phyloP scores from a whole-genome alignment of 768 basidiomycete species.

The Dentipellis fragilis region DNA sequence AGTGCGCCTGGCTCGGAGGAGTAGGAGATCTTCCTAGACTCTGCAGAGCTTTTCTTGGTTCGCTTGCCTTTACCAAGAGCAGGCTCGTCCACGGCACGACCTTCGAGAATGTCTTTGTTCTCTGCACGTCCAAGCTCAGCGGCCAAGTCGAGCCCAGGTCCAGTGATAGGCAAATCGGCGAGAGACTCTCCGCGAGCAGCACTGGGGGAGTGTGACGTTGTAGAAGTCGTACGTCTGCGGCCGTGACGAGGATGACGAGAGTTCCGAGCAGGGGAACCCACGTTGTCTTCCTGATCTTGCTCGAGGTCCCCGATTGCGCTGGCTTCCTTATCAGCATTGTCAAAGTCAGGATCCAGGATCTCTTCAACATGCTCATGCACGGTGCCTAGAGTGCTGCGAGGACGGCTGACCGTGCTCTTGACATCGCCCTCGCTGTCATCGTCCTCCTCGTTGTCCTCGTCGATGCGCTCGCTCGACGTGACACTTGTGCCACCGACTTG shows the following conservation, averaged over 20 bases:
- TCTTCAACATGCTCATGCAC: slow-evolving; percentile 28
- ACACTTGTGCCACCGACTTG: slow-evolving; percentile 43
- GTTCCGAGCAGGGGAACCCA: slow-evolving; percentile 25
- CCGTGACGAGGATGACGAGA: slow-evolving; percentile 34
- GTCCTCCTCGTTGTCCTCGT: slow-evolving; percentile 18
- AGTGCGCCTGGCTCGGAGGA: slow-evolving; percentile 30
- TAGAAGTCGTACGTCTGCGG: slow-evolving; percentile 44
- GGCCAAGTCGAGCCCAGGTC: slow-evolving; percentile 82
- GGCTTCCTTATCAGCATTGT: slow-evolving; percentile 19
- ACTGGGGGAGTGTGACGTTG: slow-evolving; percentile 33
- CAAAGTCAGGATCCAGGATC: slow-evolving; percentile 40
- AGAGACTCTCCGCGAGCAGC: slow-evolving; percentile 64
- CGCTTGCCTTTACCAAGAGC: slow-evolving; percentile 32
- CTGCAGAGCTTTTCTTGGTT: slow-evolving; percentile 22
- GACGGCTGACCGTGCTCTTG: slow-evolving; percentile 40
- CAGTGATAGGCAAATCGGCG: slow-evolving; percentile 78
- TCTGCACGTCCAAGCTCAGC: slow-evolving; percentile 89
- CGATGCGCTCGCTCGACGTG: slow-evolving; percentile 16
- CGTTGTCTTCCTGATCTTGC: slow-evolving; percentile 21
- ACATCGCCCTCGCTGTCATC: slow-evolving; percentile 21
- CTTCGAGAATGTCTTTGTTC: slow-evolving; percentile 71
- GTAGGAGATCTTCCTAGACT: slow-evolving; percentile 23
- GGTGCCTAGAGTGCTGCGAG: slow-evolving; percentile 50
- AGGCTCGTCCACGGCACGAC: slow-evolving; percentile 39
- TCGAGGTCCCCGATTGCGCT: slow-evolving; percentile 33